Evolutionary conservation across 768 basidiomycete species (phyloP), one percentile per base, ranked within the genome.

Genomic region (Lactarius indigo): DNA sequence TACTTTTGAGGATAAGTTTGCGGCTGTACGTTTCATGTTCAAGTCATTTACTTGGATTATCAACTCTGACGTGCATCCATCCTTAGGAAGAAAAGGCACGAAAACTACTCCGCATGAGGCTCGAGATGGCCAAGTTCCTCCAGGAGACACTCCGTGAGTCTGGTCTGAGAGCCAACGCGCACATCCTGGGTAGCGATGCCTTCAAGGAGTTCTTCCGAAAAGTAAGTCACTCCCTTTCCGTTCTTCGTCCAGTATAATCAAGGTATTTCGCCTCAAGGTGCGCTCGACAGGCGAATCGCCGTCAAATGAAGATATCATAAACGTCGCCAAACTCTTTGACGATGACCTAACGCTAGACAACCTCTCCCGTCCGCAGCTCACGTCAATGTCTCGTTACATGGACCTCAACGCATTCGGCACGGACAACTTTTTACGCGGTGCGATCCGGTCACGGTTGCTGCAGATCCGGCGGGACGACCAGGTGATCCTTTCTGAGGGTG

Each of bases 121-220:
- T 99, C 41, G 96, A 97, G 76, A 98, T 98, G 96, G 97, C 97
- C 72, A 98, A 99, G 75, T 99, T 98, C 83, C 82, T 99, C 30
- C 96, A 98, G 73, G 97, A 99, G 77, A 98, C 97, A 0, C 84
- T 99, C 55, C 87, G 93, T 44, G 97, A 98, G 79, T 94, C 91
- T 1, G 94, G 94, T 44, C 82, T 98, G 66, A 95, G 92, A 76
- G 93, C 93, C 10, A 93, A 92, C 67, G 87, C 90, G 23, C 94
- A 96, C 74, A 97, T 99, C 65, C 87, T 98, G 65, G 91, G 94
- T 69, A 90, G 86, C 50, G 96, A 97, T 63, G 92, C 94, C 47
- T 99, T 99, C 85, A 98, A 98, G 75, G 94, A 96, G 77, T 99
- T 99, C 81, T 99, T 99, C 89, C 87, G 94, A 75, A 98, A 98